These are phyloP conservation scores for Cyberlindnera samutprakarnensis DNA, from an alignment of 805 yeast genomes.

Conservation along the genomic window DNA sequence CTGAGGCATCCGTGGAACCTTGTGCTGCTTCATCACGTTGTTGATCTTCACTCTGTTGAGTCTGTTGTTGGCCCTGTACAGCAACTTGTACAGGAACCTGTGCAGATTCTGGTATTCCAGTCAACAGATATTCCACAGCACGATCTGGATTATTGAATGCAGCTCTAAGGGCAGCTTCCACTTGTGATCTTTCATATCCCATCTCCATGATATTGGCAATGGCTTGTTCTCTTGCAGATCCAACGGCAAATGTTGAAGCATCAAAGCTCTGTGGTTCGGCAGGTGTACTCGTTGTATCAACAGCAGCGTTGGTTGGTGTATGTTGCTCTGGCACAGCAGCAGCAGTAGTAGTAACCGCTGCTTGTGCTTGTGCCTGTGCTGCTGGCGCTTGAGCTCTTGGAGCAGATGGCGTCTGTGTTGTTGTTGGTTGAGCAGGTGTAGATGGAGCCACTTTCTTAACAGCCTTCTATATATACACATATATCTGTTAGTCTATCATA, in stretches of 20 bases:
- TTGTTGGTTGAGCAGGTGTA: constrained; percentile 9
- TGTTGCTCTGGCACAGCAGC: constrained; percentile 20
- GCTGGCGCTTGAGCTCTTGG: constrained; percentile 14
- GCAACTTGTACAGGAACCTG: constrained; percentile 25
- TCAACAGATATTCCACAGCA: constrained; percentile 90
- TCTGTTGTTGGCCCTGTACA: constrained; percentile 15
- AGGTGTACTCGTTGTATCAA: constrained; percentile 19
- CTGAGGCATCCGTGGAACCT: background rate
- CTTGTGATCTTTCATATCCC: constrained; percentile 89
- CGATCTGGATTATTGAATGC: constrained; percentile 97
- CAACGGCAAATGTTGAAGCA: constrained; percentile 62
- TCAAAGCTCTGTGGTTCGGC: constrained; percentile 18
- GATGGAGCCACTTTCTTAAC: no score
- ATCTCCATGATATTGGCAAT: constrained; percentile 82
- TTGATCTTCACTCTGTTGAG: constrained; percentile 17
- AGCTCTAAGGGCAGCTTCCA: constrained; percentile 84
- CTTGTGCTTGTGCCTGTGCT: constrained; percentile 13
- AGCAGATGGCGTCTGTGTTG: constrained; percentile 16
- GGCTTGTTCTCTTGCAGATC: constrained; percentile 70
- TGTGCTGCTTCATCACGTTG: background rate
- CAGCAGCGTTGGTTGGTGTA: constrained; percentile 13
- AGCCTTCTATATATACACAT: no score
- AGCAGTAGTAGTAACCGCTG: constrained; percentile 20
- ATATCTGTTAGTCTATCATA: no score
- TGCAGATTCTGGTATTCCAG: constrained; percentile 73